Evolutionary conservation across 2,329 filamentous ascomycete species (phyloP).

Genomic region (Tolypocladium tundrense): DNA sequence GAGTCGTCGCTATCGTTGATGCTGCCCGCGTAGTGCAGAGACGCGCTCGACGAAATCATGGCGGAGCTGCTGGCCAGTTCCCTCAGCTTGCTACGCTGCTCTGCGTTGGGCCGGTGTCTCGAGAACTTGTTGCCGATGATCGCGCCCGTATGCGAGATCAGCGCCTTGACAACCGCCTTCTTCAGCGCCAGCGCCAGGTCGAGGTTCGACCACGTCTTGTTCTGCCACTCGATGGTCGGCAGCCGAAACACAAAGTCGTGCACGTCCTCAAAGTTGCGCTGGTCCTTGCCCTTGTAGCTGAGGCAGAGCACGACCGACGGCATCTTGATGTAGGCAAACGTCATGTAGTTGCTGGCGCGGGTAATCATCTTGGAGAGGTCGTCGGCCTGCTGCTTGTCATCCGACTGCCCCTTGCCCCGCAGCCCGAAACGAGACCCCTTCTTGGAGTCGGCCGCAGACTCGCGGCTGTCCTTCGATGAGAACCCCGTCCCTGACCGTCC

Average conservation of each 20-base stretch:
- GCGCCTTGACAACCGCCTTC: constrained; percentile 84
- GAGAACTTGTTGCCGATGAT: constrained; percentile 97
- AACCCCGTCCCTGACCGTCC: constrained; percentile 35
- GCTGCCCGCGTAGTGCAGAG: constrained; percentile 28
- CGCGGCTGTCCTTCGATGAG: constrained; percentile 26
- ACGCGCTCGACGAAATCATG: constrained; percentile 35
- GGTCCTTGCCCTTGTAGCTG: constrained; percentile 91
- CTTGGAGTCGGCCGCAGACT: constrained; percentile 30
- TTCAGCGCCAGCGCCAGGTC: constrained; percentile 88
- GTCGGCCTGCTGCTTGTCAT: constrained; percentile 59
- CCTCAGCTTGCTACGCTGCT: constrained; percentile 67
- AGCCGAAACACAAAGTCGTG: constrained; percentile 96
- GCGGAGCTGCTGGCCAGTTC: constrained; percentile 75
- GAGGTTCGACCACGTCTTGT: constrained; percentile 98
- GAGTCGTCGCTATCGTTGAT: constrained; percentile 47
- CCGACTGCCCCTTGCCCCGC: constrained; percentile 49
- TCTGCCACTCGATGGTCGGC: constrained; percentile 88
- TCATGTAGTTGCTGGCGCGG: constrained; percentile 95
- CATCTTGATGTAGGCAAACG: constrained; percentile 88
- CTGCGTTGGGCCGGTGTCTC: constrained; percentile 71
- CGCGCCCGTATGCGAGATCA: constrained; percentile 90
- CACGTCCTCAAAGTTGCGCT: constrained; percentile 92
- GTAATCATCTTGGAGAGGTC: constrained; percentile 95
- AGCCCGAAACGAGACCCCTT: constrained; percentile 47
- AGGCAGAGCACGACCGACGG: constrained; percentile 91